Base-by-base conservation (phyloP, 1,284 basidiomycete species). In the Leccinum fuscescens region DNA sequence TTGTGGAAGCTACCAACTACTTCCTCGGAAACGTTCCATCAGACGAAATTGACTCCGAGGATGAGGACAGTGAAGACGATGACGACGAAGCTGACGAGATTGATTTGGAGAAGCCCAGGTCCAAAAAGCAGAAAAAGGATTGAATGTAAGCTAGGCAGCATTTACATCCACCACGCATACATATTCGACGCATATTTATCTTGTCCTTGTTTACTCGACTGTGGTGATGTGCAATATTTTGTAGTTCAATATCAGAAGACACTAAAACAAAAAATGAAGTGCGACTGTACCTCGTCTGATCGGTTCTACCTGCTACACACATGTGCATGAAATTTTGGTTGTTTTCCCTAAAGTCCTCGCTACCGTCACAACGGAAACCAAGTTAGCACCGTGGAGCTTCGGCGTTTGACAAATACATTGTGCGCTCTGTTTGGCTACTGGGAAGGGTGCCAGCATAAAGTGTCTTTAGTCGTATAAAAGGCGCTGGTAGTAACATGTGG, bases 1-100 rank as follows among this genome's bases (percentile, higher is more conserved):
- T 89, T 80, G 80, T 86, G 1, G 86, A 90, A 62, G 88, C 87
- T 8, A 86, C 90, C 63, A 86, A 92, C 57, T 89, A 85, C 68
- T 93, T 92, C 81, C 77, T 87, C 49, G 90, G 90, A 31, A 81
- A 83, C 63, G 78, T 79, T 35, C 82, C 79, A 6, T 80, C 76
- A 14, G 84, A 85, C 15, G 86, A 86, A 27, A 62, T 82, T 37
- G 85, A 87, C 68, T 81, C 80, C 49, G 88, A 89, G 35, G 85
- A 87, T 35, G 82, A 84, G 15, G 84, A 86, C 14, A 82, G 82
- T 55, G 85, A 86, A 6, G 80, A 82, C 12, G 88, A 90, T 3
- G 84, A 85, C 29, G 87, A 88, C 46, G 85, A 89, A 22, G 88
- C 82, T 51, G 88, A 86, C 51, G 90, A 92, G 74, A 92, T 92